Conservation (phyloP, 2,329 filamentous ascomycete species). For the Aspergillus fischeri region DNA sequence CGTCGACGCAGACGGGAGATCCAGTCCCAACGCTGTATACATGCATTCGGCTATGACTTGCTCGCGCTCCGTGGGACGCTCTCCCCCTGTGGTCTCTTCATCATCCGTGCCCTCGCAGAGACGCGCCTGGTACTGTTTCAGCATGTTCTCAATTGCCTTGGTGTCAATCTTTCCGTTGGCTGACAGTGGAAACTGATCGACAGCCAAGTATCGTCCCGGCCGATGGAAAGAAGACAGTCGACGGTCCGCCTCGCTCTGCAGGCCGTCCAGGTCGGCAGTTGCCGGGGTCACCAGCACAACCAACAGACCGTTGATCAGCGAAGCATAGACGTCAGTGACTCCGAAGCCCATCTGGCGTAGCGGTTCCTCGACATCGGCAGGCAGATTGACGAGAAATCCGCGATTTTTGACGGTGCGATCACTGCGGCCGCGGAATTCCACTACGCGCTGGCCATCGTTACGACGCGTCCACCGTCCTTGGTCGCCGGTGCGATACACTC, state of each 20-base stretch:
- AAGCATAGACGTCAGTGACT: neutral
- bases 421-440: neutral
- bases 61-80: neutral
- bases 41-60: neutral
- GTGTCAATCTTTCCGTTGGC: neutral
- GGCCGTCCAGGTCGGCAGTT: neutral
- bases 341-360: neutral
- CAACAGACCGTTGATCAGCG: neutral
- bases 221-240: neutral
- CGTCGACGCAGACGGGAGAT: neutral
- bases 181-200: neutral
- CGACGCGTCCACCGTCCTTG: neutral
- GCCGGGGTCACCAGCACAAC: neutral
- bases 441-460: neutral
- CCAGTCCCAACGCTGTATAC: neutral
- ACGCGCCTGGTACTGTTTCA: neutral
- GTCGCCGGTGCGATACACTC: neutral
- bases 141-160: neutral
- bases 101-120: neutral
- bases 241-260: neutral
- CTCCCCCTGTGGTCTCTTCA: neutral
- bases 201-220: neutral
- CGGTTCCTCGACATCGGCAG: neutral
- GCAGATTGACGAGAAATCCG: neutral
- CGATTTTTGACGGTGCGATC: neutral